Conservation (phyloP, 495 filamentous ascomycete species). For the Podospora anserina region DNA sequence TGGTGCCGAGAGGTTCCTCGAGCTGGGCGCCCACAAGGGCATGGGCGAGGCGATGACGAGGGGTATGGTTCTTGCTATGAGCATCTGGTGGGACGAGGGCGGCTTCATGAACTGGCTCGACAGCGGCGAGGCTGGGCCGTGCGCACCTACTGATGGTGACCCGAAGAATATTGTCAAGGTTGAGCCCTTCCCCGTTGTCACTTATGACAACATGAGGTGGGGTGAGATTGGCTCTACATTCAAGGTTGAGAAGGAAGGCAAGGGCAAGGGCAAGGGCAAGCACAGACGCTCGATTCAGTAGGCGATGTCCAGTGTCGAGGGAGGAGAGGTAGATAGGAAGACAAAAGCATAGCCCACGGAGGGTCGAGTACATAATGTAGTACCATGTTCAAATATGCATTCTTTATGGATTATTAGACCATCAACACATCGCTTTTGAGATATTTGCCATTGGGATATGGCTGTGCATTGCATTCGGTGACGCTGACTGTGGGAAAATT, state of each 20-base stretch:
- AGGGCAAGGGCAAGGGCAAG: conserved; percentile 13
- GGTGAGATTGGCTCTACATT: conserved; percentile 62
- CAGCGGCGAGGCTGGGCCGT: conserved; percentile 54
- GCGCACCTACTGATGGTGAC: conserved; percentile 51
- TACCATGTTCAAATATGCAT: not conserved
- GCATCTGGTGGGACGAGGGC: conserved; percentile 61
- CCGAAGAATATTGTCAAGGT: conserved; percentile 48
- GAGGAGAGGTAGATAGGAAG: not conserved
- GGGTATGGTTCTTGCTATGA: conserved; percentile 62
- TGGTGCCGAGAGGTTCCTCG: conserved; percentile 46
- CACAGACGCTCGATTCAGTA: not conserved
- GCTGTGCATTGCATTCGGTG: not conserved
- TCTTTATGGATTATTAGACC: not conserved
- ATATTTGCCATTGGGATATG: not conserved
- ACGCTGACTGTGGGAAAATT: not conserved
- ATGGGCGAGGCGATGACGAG: conserved; percentile 58
- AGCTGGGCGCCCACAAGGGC: conserved; percentile 51
- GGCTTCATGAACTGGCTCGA: conserved; percentile 66
- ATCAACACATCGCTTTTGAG: not conserved
- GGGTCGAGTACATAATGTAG: not conserved
- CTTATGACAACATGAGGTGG: conserved; percentile 62
- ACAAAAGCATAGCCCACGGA: not conserved
- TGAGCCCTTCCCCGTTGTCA: conserved; percentile 51
- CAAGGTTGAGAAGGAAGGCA: conserved; percentile 38
- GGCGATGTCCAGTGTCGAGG: conserved; percentile 31